Conservation (phyloP, 2,329 filamentous ascomycete species). For the Trichoderma sp. region DNA sequence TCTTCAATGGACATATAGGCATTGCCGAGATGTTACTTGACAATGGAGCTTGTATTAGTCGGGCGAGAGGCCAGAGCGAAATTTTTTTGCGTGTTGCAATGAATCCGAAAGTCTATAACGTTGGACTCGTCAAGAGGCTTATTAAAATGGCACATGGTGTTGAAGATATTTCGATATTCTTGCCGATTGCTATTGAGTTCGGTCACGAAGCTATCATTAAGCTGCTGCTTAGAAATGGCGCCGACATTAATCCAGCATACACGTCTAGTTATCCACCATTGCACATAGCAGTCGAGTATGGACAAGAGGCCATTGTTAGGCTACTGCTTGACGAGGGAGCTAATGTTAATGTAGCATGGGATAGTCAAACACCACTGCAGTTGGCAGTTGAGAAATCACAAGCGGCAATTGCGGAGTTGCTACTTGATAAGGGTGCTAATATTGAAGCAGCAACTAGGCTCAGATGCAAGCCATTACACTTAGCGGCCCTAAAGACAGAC, state of each 20-base stretch:
- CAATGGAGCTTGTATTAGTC: background rate
- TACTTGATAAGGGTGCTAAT: background rate
- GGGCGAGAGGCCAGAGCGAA: rapidly evolving
- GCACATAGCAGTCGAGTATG: background rate
- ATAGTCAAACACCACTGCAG: background rate
- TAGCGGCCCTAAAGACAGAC: background rate
- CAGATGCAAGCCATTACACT: background rate
- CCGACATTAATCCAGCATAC: background rate
- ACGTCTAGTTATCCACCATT: background rate
- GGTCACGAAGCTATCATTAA: background rate
- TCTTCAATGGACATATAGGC: background rate
- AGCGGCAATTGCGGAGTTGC: background rate
- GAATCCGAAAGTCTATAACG: background rate
- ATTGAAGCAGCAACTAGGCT: background rate
- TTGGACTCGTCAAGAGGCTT: background rate
- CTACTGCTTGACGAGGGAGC: too few species aligned
- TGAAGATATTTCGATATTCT: background rate
- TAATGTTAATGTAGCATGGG: too few species aligned
- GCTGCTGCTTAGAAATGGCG: background rate
- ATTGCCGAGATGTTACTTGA: background rate
- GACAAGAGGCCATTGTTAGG: background rate
- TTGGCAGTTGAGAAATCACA: too few species aligned
- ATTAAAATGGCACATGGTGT: background rate
- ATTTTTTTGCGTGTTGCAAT: background rate
- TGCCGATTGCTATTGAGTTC: rapidly evolving